A percentile compares a stretch with the other conserved stretches of the same genome.
These are phyloP conservation scores for Arabidopsis arenosa DNA, from an alignment of 345 rosid species.

Conservation along the genomic window DNA sequence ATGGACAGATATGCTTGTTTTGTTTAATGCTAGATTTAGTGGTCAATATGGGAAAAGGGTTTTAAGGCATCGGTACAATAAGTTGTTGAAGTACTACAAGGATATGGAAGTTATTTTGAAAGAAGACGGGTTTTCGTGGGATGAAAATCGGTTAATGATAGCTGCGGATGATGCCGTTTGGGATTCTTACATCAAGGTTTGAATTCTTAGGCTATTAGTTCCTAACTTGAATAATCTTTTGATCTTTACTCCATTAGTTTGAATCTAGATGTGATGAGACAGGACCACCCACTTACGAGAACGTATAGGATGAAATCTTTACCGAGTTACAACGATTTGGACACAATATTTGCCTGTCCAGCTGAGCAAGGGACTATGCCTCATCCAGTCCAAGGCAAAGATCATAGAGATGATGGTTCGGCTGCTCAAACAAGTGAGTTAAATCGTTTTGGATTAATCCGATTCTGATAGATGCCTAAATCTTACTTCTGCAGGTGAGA, in stretches of 20 bases:
- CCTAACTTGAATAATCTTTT: not conserved
- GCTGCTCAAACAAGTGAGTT: slow-evolving; percentile 52
- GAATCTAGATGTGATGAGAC: slow-evolving; percentile 34
- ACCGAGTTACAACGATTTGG: slow-evolving; percentile 73
- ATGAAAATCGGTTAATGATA: slow-evolving; percentile 60
- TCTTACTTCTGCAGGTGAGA: slow-evolving; percentile 49
- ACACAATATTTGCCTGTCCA: slow-evolving; percentile 56
- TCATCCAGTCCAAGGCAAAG: slow-evolving; percentile 48
- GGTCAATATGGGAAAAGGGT: slow-evolving; percentile 78
- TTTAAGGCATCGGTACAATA: slow-evolving; percentile 75
- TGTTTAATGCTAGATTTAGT: slow-evolving; percentile 71
- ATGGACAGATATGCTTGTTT: slow-evolving; percentile 78
- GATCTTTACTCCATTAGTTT: slow-evolving; percentile 34
- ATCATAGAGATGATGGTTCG: slow-evolving; percentile 45
- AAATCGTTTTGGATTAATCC: slow-evolving; percentile 2
- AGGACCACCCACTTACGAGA: slow-evolving; percentile 70
- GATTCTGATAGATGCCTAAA: not conserved
- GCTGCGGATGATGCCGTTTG: slow-evolving; percentile 66
- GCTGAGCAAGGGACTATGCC: slow-evolving; percentile 43
- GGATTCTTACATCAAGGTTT: slow-evolving; percentile 76
- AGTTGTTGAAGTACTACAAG: slow-evolving; percentile 67
- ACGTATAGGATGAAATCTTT: slow-evolving; percentile 70
- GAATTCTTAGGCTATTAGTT: slow-evolving; percentile 2
- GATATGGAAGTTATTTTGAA: slow-evolving; percentile 60
- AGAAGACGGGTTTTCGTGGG: slow-evolving; percentile 80